Conservation (phyloP, 2,329 filamentous ascomycete species). For the Fusarium foetens region DNA sequence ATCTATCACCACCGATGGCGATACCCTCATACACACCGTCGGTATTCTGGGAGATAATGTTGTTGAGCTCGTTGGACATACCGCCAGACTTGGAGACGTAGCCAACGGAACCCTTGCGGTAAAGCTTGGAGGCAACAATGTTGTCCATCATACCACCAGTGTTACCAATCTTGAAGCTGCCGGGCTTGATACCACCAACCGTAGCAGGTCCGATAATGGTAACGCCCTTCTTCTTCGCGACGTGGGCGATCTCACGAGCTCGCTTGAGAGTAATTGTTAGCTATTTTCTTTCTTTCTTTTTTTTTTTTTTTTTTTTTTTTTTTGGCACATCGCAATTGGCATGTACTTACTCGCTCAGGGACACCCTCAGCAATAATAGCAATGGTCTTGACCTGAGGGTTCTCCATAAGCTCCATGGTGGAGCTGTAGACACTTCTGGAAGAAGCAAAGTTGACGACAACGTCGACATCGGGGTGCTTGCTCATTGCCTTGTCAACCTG, state of each 20-base stretch:
- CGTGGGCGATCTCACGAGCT: constrained; percentile 96
- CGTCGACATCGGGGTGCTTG: constrained; percentile 98
- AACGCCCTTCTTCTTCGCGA: constrained; percentile 97
- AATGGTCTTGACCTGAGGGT: constrained; percentile 96
- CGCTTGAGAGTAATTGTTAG: constrained; percentile 64
- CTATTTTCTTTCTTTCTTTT: neutral
- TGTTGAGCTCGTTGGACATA: constrained; percentile 99
- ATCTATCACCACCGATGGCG: constrained; percentile 98
- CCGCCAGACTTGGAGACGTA: constrained; percentile 99
- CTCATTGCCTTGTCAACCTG: constrained; percentile 88
- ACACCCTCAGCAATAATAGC: constrained; percentile 99
- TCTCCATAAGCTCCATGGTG: constrained; percentile 98
- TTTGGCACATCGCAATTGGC: constrained; percentile 7
- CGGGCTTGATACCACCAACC: constrained; percentile 99
- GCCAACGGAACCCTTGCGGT: constrained; percentile 97
- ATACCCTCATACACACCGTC: constrained; percentile 99
- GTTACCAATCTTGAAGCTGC: constrained; percentile 99
- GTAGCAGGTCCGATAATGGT: constrained; percentile 99
- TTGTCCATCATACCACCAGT: constrained; percentile 99
- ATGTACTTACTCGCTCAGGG: constrained; percentile 83
- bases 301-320: neutral
- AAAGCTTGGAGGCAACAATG: constrained; percentile 99
- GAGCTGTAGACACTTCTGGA: constrained; percentile 98
- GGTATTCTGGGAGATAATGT: constrained; percentile 96
- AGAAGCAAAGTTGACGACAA: constrained; percentile 99